Evolutionary conservation across 2,329 filamentous ascomycete genomes (phyloP), one percentile per base, ranked within the genome.

Genomic region (Cercospora beticola): DNA sequence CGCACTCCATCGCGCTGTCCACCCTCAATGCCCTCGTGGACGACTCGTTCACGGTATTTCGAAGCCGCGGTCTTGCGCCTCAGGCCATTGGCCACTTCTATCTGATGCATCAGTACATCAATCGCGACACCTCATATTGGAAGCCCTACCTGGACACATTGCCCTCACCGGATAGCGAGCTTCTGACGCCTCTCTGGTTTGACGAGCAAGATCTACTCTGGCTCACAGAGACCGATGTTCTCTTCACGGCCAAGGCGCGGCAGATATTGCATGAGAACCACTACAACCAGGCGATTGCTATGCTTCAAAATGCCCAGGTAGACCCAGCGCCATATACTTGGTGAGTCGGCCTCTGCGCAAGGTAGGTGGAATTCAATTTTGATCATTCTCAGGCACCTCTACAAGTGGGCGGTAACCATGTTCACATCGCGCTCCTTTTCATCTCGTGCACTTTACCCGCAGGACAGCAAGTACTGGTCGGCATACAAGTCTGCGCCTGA

Each of bases 361-460:
- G 73, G 76, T 77, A 77, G 72, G 76, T 75, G 46, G 16, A 36
- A 40, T 67, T 58, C 64, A 52, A 36, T 70, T 73, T 70, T 74
- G 67, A 72, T 72, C 59, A 26, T 65, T 68, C 49, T 18, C 75
- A 86, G 84, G 81, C 76, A 82, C 49, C 78, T 82, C 14, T 84
- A 82, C 70, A 74, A 80, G 49, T 86, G 84, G 83, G 83, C 84
- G n/a, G 80, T 83, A 16, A 84, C 83, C 5, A 82, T 86, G 23
- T 84, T 82, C 72, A 83, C 82, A 4, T 86, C 84, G 4, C 82
- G 85, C 33, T 82, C 82, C 16, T 86, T 86, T 72, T 82, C 82
- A 16, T 85, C 83, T 23, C 73, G 73, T 49, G 74, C 77, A 36
- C 69, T 80, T 12, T 71, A 70, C 5, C 78, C 78, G 5, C 70